Conservation (phyloP, 2,329 filamentous ascomycete genomes). For the Ceratocystis eucalypticola region DNA sequence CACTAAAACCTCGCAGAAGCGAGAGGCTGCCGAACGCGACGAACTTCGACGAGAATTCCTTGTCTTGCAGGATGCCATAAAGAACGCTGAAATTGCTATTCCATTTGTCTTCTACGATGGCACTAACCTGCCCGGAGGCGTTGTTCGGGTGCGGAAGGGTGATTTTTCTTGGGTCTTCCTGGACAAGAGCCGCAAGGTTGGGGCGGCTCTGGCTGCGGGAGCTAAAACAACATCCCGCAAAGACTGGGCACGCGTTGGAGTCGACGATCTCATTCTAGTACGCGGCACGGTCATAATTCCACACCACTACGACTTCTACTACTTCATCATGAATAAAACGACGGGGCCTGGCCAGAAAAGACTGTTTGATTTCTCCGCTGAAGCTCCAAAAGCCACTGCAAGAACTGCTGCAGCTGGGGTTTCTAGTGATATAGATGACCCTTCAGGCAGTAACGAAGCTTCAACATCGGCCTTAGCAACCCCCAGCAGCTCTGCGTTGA, state of each 20-base stretch:
- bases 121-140: slow-evolving; percentile 72
- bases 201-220: slow-evolving; percentile 66
- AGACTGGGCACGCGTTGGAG: slow-evolving; percentile 85
- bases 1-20: slow-evolving; percentile 61
- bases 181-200: slow-evolving; percentile 80
- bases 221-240: slow-evolving; percentile 50
- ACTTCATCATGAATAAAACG: slow-evolving; percentile 84
- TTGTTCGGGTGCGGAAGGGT: slow-evolving; percentile 79
- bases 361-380: slow-evolving; percentile 61
- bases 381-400: slow-evolving; percentile 26
- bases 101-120: slow-evolving; percentile 98
- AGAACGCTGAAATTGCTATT: slow-evolving; percentile 75
- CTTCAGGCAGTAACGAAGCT: slow-evolving; percentile 16
- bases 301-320: slow-evolving; percentile 97
- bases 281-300: slow-evolving; percentile 83
- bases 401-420: neutral
- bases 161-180: slow-evolving; percentile 88
- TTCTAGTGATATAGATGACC: slow-evolving; percentile 4
- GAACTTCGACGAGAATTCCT: slow-evolving; percentile 73
- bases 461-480: neutral
- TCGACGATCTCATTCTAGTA: slow-evolving; percentile 91
- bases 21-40: slow-evolving; percentile 67
- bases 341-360: slow-evolving; percentile 55
- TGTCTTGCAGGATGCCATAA: slow-evolving; percentile 69
- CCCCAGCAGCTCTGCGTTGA: slow-evolving; percentile 26